Conservation (phyloP, 768 basidiomycete genomes). For the Kwoniella heveanensis region DNA sequence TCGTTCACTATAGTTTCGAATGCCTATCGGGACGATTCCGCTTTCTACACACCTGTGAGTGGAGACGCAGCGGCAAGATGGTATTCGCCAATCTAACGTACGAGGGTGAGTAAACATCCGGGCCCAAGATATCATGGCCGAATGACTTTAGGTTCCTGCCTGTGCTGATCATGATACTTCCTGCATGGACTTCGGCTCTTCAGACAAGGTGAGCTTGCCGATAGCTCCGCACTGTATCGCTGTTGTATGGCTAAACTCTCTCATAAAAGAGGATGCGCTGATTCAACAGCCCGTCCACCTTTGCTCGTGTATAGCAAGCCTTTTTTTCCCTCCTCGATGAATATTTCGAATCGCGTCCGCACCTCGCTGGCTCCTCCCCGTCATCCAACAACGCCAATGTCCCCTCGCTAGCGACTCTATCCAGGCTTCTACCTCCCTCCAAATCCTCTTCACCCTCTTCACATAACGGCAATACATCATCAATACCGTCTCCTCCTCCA, state of each 20-base stretch:
- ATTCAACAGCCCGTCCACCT: not conserved
- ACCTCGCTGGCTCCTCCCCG: slow-evolving; percentile 18
- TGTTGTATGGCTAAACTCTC: too few relatives aligned
- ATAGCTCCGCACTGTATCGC: too few relatives aligned
- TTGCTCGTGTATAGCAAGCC: slow-evolving; percentile 28
- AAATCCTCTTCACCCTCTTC: not conserved
- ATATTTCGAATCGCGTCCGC: slow-evolving; percentile 49
- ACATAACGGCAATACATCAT: not conserved
- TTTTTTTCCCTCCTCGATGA: slow-evolving; percentile 52
- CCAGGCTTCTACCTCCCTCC: slow-evolving; percentile 17
- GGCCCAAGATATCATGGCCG: too few relatives aligned
- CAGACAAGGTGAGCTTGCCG: slow-evolving; percentile 16
- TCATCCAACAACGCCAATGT: not conserved
- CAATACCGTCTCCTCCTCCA: slow-evolving; percentile 4
- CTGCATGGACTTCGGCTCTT: too few relatives aligned
- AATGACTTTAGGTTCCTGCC: too few relatives aligned
- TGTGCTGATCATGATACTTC: too few relatives aligned
- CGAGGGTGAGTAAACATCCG: slow-evolving; percentile 21
- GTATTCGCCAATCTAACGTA: slow-evolving; percentile 47
- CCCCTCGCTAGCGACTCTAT: slow-evolving; percentile 5
- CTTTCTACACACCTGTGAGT: too few relatives aligned
- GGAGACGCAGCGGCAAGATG: slow-evolving; percentile 13
- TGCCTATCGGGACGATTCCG: too few relatives aligned
- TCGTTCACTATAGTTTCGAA: too few relatives aligned
- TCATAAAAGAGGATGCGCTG: too few relatives aligned